Base-by-base conservation (phyloP, 2,329 filamentous ascomycete genomes). In the Ceratocystis huliohia region DNA sequence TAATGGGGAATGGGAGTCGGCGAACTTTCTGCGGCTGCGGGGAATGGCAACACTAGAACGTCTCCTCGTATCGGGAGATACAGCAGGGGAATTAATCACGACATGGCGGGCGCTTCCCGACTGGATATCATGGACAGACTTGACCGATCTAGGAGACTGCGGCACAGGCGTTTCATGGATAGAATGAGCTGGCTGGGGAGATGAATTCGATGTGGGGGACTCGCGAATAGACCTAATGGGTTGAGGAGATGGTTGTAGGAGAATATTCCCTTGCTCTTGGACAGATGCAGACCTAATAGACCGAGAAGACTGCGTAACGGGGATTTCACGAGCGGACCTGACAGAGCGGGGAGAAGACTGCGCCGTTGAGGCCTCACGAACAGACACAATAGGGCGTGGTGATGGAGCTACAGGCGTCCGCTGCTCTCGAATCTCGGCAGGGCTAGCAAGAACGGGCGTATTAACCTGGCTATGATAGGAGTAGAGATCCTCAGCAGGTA, bases 1-100 rank as follows among this genome's bases (percentile, higher is more conserved):
- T 64, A 99, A 81, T 64, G 95, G 94, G 69, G 93, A 97, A 72
- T 89, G 85, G 74, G 95, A 88, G 67, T 87, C 82, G 72, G 93
- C 89, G 76, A 89, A 85, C 78, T 81, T 68, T 68, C 67, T 68
- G 30, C 61, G 61, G 53, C 61, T 66, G 13, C 67, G 67, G 25
- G 67, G 50, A 41, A 66, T 56, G n/a, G 67, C 63, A 61, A 44
- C 61, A 67, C 57, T 67, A 25, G 63, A 53, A 37, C 45, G 64
- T 41, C 65, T 65, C 57, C 61, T 67, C 28, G 48, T 50, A 28
- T 66, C 65, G 5, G 67, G 61, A 45, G 67, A 66, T 17, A 46
- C 61, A 2, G 53, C 20, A n/a, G 64, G 67, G 1, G 67, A 66
- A 62, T 28, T 56, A 15, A 68, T 61, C 4, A 28, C 28, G 44